phyloP scores from a whole-genome alignment of 106 monocot species.

The Allium fistulosum region DNA sequence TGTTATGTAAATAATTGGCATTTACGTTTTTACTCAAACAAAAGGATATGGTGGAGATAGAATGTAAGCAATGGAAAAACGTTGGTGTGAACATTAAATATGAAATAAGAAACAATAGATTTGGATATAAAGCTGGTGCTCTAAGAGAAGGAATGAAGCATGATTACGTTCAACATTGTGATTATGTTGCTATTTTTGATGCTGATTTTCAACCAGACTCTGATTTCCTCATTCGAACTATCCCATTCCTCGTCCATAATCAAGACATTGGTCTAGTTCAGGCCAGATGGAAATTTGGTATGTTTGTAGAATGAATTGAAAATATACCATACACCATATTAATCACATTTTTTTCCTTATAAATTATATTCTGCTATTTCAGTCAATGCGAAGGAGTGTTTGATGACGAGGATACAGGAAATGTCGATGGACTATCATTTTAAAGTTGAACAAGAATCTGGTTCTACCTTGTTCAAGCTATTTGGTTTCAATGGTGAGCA shows the following conservation, averaged over 20 bases:
- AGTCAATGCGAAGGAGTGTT: conserved; percentile 51
- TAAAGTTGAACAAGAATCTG: conserved; percentile 49
- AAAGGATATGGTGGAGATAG: conserved; percentile 58
- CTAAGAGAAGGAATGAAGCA: conserved; percentile 60
- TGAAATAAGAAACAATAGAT: conserved; percentile 66
- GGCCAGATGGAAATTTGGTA: conserved; percentile 79
- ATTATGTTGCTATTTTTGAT: conserved; percentile 80
- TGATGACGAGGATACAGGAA: conserved; percentile 55
- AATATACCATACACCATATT: too few relatives aligned
- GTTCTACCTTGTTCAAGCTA: conserved; percentile 27
- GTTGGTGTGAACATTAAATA: conserved; percentile 59
- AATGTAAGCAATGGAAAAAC: conserved; percentile 55
- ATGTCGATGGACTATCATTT: conserved; percentile 61
- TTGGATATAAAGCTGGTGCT: conserved; percentile 85
- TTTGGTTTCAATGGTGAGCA: conserved; percentile 47
- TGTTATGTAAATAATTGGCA: too few relatives aligned
- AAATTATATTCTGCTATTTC: not conserved
- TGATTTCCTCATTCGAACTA: conserved; percentile 52
- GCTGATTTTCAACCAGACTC: conserved; percentile 87
- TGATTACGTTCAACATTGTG: conserved; percentile 56
- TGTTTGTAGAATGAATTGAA: not conserved
- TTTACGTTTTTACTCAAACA: not conserved
- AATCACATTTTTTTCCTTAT: not conserved
- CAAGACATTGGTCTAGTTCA: conserved; percentile 70
- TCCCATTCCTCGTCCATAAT: conserved; percentile 56